These are phyloP conservation scores for Blastocladiella emersonii DNA, from an alignment of 371 early-diverging fungal genomes.

Conservation along the genomic window DNA sequence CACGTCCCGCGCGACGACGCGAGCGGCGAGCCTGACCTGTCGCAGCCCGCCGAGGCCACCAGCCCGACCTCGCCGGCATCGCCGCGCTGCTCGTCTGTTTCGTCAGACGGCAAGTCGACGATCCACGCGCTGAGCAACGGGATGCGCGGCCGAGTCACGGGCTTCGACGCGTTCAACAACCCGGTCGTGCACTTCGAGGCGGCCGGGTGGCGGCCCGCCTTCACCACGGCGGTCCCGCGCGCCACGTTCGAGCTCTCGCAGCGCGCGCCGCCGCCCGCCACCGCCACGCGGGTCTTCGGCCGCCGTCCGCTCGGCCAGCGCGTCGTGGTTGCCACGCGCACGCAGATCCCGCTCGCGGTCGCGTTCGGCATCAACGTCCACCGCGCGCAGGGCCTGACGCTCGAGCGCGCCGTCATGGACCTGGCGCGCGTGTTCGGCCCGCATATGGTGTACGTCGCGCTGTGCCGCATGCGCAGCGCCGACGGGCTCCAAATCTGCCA, in stretches of 20 bases:
- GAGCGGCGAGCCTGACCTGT: no score
- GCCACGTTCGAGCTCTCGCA: no score
- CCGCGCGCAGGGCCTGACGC: neutral
- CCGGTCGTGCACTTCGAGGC: neutral
- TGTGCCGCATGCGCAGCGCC: neutral
- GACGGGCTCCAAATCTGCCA: no score
- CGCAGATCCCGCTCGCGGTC: neutral
- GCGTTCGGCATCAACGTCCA: neutral
- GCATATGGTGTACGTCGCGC: neutral
- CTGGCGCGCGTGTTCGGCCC: neutral
- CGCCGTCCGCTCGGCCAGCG: no score
- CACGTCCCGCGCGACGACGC: no score
- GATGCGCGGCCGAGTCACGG: neutral
- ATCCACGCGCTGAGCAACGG: neutral
- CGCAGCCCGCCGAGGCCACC: no score
- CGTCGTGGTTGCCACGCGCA: neutral
- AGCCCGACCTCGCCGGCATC: no score
- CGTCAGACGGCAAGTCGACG: no score
- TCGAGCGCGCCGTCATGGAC: neutral
- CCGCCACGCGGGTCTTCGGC: no score
- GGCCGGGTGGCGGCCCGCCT: neutral
- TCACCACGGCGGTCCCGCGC: no score
- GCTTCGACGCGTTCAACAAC: neutral
- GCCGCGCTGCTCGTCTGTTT: no score
- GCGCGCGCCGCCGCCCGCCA: no score